Percentiles rank a stretch among this genome's conserved stretches.
These are phyloP conservation scores for Acanthamoeba castellanii DNA, from an alignment of 208 protist species.

Conservation along the genomic window DNA sequence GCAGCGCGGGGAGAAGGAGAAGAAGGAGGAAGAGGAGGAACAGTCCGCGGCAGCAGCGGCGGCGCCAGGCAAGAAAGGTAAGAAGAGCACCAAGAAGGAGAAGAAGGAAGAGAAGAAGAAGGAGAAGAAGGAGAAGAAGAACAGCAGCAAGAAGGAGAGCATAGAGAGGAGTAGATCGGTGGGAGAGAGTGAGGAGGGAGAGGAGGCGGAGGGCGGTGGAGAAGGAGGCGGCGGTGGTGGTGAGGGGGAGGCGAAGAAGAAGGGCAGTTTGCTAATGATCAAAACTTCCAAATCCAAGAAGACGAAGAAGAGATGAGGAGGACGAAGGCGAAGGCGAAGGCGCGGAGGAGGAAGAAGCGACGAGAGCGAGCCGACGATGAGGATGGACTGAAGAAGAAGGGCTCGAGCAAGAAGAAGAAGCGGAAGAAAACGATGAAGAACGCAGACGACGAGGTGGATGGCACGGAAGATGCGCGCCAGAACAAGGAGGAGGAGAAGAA, in stretches of 20 bases:
- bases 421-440: neutral
- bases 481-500: neutral
- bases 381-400: neutral
- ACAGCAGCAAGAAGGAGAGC: neutral
- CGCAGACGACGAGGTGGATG: too few relatives aligned
- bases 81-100: neutral
- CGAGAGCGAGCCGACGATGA: neutral
- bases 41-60: neutral
- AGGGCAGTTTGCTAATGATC: constrained; percentile 19
- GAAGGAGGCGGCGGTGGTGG: neutral
- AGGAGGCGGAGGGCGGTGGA: neutral
- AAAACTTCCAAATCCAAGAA: constrained; percentile 17
- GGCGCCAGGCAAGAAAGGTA: neutral
- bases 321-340: neutral
- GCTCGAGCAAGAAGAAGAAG: neutral
- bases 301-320: constrained; percentile 43
- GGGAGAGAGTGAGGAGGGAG: neutral
- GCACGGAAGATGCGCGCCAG: neutral
- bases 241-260: constrained; percentile 5
- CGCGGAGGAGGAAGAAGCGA: neutral
- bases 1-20: neutral
- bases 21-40: neutral
- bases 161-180: neutral
- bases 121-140: constrained; percentile 28
- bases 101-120: constrained; percentile 7